Percentiles rank a stretch among this genome's conserved stretches.
These are phyloP conservation scores for Hirschfeldia incana DNA, from an alignment of 345 rosid genomes.

Conservation along the genomic window DNA sequence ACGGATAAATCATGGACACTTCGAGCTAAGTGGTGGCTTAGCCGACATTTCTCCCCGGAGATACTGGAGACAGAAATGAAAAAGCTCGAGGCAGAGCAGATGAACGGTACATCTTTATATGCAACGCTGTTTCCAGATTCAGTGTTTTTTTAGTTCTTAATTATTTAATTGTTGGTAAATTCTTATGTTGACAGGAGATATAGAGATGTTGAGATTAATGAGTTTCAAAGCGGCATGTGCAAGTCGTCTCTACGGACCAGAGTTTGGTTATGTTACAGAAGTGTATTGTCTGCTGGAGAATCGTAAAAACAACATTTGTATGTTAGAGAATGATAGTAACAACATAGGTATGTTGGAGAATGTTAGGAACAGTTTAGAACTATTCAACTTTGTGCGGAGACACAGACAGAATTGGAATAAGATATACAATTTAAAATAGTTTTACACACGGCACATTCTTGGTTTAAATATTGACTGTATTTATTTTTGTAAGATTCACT, in stretches of 20 bases:
- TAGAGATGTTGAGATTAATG: conserved; percentile 35
- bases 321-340: neutral
- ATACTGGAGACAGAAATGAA: conserved; percentile 49
- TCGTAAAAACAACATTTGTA: conserved; percentile 5
- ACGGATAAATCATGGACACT: conserved; percentile 51
- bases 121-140: neutral
- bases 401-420: conserved; percentile 49
- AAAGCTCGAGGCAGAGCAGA: conserved; percentile 48
- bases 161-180: neutral
- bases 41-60: conserved; percentile 58
- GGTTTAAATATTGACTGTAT: neutral
- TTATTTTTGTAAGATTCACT: neutral
- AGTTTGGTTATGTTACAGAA: conserved; percentile 49
- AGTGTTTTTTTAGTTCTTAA: too few species aligned
- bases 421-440: conserved; percentile 31
- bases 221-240: conserved; percentile 79
- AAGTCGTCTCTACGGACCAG: conserved; percentile 62
- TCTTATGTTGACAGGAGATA: conserved; percentile 26
- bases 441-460: neutral
- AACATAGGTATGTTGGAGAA: neutral
- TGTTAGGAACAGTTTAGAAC: conserved; percentile 27
- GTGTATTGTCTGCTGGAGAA: conserved; percentile 37
- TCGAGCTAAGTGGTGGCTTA: conserved; percentile 70
- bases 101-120: conserved; percentile 40
- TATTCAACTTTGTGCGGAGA: conserved; percentile 43